Base-by-base conservation (phyloP, 2,329 filamentous ascomycete genomes). In the Zasmidium citrigriseum region DNA sequence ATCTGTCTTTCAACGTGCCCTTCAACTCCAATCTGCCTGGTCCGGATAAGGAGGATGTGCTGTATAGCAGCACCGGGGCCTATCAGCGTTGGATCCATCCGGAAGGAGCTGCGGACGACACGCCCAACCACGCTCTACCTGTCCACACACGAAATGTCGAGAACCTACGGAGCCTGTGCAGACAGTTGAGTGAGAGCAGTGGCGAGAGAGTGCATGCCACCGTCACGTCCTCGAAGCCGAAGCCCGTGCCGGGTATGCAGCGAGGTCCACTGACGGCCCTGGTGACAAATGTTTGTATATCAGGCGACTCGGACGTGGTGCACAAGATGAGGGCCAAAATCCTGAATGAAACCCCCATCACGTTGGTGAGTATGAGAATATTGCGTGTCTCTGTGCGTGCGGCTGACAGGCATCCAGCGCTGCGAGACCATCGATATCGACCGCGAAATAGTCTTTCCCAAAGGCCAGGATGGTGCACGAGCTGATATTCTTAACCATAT, bases 1-100 rank as follows among this genome's bases (percentile, higher is more conserved):
- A 96, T 76, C 89, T 96, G 75, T 93, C 91, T 65, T 98, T 99
- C 86, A 98, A 97, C 74, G 89, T 99, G 50, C 95, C 95, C 61
- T 97, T 98, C 78, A 88, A 92, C 67, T 96, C 91, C 64, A 93
- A 93, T 70, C 86, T 99, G 61, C 86, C 90, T 63, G 95, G 95
- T 29, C 95, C 95, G 64, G 92, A 98, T 71, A 89, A 89, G 67
- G 92, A 97, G 76, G 93, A 98, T 76, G 91, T 99, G 70, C 85
- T 98, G 61, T 93, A 97, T 78, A 92, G 93, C 64, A 96, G 90
- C 64, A 86, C 87, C 58, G 90, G 91, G 67, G 93, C 93, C 60
- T 87, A 96, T 64, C 85, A 93, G 66, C 87, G 91, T 74, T 99
- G 95, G 95, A 95, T 91, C 52, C 93, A 96, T 76, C 89, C 93